Conservation (phyloP, 2,329 filamentous ascomycete genomes). For the Macrophomina pseudophaseolina region DNA sequence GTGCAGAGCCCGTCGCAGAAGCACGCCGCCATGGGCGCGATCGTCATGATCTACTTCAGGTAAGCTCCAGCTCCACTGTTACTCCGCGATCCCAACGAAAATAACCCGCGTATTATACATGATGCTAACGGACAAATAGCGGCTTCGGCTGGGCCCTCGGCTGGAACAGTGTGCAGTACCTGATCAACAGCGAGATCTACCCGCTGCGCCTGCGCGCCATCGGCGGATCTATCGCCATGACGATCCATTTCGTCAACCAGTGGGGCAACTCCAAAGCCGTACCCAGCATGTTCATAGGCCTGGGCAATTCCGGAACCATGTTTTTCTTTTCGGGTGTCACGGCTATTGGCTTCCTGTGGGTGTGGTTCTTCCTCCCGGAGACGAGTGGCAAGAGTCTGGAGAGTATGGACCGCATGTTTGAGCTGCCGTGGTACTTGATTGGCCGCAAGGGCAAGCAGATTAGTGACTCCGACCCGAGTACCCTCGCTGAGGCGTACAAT, state of each 20-base stretch:
- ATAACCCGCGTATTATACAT: not conserved
- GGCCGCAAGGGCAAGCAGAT: constrained; percentile 51
- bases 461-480: constrained; percentile 10
- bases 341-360: constrained; percentile 70
- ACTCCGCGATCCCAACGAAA: not conserved
- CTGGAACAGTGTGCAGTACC: constrained; percentile 80
- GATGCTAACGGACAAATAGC: not conserved
- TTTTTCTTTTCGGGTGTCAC: constrained; percentile 76
- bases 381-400: constrained; percentile 68
- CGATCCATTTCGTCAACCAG: constrained; percentile 78
- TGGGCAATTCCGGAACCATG: constrained; percentile 71
- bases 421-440: constrained; percentile 75
- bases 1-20: constrained; percentile 56
- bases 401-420: constrained; percentile 74
- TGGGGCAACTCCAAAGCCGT: constrained; percentile 78
- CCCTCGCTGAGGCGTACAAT: constrained; percentile 19
- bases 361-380: constrained; percentile 75
- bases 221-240: constrained; percentile 75
- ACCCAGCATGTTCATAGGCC: constrained; percentile 72
- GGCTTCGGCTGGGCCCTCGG: constrained; percentile 48
- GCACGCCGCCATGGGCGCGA: constrained; percentile 66
- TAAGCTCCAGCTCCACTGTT: not conserved
- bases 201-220: constrained; percentile 74
- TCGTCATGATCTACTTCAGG: constrained; percentile 67
- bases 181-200: constrained; percentile 79